These are phyloP conservation scores for Albizia julibrissin DNA, from an alignment of 306 rosid genomes.

Conservation along the genomic window DNA sequence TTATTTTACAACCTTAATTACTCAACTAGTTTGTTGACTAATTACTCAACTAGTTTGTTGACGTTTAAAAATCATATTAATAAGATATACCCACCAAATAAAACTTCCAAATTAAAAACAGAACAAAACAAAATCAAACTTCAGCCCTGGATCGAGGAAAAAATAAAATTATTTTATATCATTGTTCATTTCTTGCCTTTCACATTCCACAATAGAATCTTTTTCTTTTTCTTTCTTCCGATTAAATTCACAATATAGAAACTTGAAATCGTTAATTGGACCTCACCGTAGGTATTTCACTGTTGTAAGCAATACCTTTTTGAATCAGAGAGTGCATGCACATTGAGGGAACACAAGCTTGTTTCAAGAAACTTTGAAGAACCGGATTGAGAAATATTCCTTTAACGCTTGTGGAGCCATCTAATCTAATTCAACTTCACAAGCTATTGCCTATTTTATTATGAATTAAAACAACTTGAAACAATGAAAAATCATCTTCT, in stretches of 20 bases:
- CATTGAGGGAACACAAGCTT: not conserved
- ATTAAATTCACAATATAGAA: not conserved
- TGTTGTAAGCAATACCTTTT: conserved; percentile 16
- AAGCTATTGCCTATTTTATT: not conserved
- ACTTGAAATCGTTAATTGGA: not conserved
- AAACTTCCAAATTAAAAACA: no score
- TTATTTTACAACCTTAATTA: not conserved
- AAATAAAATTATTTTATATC: no score
- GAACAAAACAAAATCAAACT: not conserved
- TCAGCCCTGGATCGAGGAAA: not conserved
- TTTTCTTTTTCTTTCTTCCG: not conserved
- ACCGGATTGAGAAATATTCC: not conserved
- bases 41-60: not conserved
- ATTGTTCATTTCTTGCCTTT: not conserved
- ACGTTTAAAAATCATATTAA: not conserved
- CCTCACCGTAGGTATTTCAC: not conserved
- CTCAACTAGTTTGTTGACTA: not conserved
- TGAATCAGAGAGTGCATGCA: not conserved
- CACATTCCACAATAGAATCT: not conserved
- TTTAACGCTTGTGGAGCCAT: not conserved
- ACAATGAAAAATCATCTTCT: not conserved
- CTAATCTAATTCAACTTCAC: not conserved
- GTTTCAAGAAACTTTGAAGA: not conserved
- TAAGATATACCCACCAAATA: not conserved
- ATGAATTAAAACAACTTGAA: not conserved